A percentile compares a stretch with the other conserved stretches of the same genome.
Evolutionary conservation across 2,329 filamentous ascomycete species (phyloP).

Genomic region (Delphinella strobiligena): DNA sequence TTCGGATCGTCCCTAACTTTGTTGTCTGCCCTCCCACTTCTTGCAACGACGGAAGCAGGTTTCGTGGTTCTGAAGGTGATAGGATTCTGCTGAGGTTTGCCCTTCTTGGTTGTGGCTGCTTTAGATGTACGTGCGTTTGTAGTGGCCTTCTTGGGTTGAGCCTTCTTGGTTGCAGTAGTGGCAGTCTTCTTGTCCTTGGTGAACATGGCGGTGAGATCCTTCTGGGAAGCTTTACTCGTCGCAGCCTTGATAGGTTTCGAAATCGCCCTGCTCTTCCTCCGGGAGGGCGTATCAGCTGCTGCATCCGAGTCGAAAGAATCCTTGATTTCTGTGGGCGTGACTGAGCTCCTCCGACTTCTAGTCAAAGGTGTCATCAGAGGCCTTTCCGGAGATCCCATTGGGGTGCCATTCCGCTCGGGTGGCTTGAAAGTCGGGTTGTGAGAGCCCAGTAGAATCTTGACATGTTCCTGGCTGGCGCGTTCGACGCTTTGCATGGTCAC

Average conservation of each 20-base stretch:
- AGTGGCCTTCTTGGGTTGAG: constrained; percentile 8
- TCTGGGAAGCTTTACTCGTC: constrained; percentile 1
- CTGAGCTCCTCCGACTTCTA: constrained; percentile 11
- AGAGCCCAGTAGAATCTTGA: constrained; percentile 20
- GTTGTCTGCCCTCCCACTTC: not conserved
- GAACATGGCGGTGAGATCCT: constrained; percentile 5
- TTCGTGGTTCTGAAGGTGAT: not conserved
- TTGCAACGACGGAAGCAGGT: not conserved
- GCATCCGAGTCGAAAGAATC: constrained; percentile 10
- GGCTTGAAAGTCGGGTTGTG: constrained; percentile 7
- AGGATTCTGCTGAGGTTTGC: not conserved
- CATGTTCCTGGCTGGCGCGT: constrained; percentile 25
- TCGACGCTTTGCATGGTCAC: constrained; percentile 34
- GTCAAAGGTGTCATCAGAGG: constrained; percentile 12
- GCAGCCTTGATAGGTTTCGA: constrained; percentile 10
- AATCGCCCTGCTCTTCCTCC: constrained; percentile 12
- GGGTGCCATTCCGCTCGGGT: constrained; percentile 12
- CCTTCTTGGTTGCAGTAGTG: constrained; percentile 9
- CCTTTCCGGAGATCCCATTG: constrained; percentile 20
- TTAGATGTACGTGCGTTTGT: constrained; percentile 3
- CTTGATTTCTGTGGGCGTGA: constrained; percentile 18
- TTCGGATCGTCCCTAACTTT: not conserved
- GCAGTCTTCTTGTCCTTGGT: constrained; percentile 11
- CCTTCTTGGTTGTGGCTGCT: not conserved
- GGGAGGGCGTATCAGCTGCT: constrained; percentile 22